These are phyloP conservation scores for Porcisia deanei DNA, from an alignment of 208 protist genomes.

Conservation along the genomic window DNA sequence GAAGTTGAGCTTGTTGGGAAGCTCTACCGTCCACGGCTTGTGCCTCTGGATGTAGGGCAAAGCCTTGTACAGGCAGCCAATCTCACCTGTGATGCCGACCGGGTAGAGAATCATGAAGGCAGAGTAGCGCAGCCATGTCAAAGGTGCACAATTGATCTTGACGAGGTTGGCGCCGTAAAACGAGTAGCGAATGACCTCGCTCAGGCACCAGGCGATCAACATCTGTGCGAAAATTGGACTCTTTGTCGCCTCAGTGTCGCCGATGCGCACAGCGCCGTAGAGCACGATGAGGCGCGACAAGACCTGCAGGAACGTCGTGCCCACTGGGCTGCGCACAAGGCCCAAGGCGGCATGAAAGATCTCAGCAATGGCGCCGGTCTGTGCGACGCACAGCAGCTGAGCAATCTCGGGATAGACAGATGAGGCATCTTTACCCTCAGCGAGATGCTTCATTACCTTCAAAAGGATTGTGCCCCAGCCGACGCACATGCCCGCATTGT, in stretches of 20 bases:
- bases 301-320: conserved; percentile 88
- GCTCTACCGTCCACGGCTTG: conserved; percentile 66
- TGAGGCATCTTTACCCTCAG: conserved; percentile 27
- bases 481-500: conserved; percentile 75
- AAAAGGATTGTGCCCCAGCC: conserved; percentile 70
- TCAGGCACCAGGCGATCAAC: conserved; percentile 80
- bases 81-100: conserved; percentile 88
- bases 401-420: conserved; percentile 71
- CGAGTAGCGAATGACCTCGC: conserved; percentile 90
- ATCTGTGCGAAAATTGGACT: conserved; percentile 73
- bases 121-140: conserved; percentile 91
- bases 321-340: conserved; percentile 76
- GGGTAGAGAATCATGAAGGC: conserved; percentile 92
- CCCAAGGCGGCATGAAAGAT: conserved; percentile 78
- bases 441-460: conserved; percentile 50
- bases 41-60: conserved; percentile 65
- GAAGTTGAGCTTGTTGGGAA: conserved; percentile 84
- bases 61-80: conserved; percentile 77
- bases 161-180: conserved; percentile 81
- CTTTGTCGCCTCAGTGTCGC: conserved; percentile 41
- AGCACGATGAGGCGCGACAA: conserved; percentile 85
- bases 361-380: conserved; percentile 85
- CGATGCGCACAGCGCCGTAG: conserved; percentile 74
- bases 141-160: conserved; percentile 29
- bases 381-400: conserved; percentile 70